Conservation (phyloP, 352 stramenopile genomes). For the Pythium graminicola region DNA sequence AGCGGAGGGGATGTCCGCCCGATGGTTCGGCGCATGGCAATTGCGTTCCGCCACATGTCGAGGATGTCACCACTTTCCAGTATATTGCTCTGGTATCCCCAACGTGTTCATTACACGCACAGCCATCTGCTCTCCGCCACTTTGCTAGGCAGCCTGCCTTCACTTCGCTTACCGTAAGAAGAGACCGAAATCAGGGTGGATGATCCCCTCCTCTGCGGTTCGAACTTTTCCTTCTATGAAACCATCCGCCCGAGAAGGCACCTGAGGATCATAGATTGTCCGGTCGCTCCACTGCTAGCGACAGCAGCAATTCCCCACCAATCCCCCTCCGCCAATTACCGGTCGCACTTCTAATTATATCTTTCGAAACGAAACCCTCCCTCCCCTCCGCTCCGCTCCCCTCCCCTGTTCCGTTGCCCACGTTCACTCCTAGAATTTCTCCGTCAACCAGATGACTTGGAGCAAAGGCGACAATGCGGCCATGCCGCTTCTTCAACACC, state of each 20-base stretch:
- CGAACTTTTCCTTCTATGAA: conserved; percentile 11
- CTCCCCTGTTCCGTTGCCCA: too few relatives aligned
- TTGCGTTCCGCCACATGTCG: conserved; percentile 1
- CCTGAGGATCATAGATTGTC: background rate
- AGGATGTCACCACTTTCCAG: background rate
- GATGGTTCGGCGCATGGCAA: background rate
- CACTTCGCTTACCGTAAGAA: too few relatives aligned
- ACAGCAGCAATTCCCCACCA: too few relatives aligned
- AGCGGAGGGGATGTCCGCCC: background rate
- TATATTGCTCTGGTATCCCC: background rate
- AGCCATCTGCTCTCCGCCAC: background rate
- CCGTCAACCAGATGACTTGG: conserved; percentile 15
- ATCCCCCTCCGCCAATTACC: background rate
- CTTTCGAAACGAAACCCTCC: background rate
- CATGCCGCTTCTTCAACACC: conserved; percentile 48
- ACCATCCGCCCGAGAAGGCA: background rate
- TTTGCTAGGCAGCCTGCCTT: too few relatives aligned
- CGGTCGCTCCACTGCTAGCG: conserved; percentile 5
- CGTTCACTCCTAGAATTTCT: conserved; percentile 2
- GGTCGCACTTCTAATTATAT: conserved; percentile 4
- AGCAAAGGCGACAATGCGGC: conserved; percentile 16
- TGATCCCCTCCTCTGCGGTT: background rate
- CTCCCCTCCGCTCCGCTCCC: background rate
- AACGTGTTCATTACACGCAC: background rate
- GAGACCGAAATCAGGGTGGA: background rate